Evolutionary conservation across 371 early-diverging fungal genomes (phyloP), one percentile per base, ranked within the genome.

Genomic region (Batkoa obscura): DNA sequence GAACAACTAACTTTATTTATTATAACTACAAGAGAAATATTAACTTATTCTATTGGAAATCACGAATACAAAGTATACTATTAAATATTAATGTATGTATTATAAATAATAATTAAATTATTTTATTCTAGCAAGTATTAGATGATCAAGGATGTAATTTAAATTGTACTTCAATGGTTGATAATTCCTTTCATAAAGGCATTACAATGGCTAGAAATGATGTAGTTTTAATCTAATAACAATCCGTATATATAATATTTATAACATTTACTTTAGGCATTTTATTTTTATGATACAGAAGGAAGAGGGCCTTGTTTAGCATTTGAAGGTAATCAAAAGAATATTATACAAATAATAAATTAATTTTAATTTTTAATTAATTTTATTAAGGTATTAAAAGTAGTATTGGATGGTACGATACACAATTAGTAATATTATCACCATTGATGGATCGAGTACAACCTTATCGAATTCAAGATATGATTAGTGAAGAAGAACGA

Each of bases 231-330:
- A 15, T 30, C 10, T 48, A 48, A 5, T 30, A 51, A 36, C 12
- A 23, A 23, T 23, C 23, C 23, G 23, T 23, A 23, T 55, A 10
- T 8, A 4, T 13, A 35, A 23, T 55, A 34, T 31, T 15, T 58
- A 50, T 54, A 17, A n/a, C 34, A 8, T 10, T 47, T 8, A 42
- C 38, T 38, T 0, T 49, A 76, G 72, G 92, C 92, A 2, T 82
- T 93, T 9, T 93, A 86, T 61, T 82, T 90, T 43, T 95, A 92
- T 66, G 85, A 79, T 47, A 72, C 82, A 0, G 90, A 92, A 6
- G 94, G 96, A 6, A 78, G 93, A 35, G 94, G 94, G 1, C 86
- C 89, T 2, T 93, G 92, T 60, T 88, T 88, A 67, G 86, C 86
- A 2, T 90, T 87, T 55, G 91, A 93, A 51, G 81, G 75, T 71